phyloP scores from a whole-genome alignment of 2,329 filamentous ascomycete species.

The Cladosporium sp. region DNA sequence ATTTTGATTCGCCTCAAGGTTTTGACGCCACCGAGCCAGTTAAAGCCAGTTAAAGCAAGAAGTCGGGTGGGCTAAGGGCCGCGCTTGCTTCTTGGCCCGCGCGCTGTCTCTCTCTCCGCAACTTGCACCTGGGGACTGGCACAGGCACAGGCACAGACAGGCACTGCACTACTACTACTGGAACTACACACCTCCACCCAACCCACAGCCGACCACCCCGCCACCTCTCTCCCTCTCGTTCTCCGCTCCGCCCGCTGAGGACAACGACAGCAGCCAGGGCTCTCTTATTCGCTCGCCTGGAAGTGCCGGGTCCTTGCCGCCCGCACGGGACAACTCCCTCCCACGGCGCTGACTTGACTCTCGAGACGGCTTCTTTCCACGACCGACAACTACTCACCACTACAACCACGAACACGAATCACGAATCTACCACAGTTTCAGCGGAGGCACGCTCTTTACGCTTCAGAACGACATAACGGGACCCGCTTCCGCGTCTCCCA shows the following conservation, averaged over 20 bases:
- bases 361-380: neutral
- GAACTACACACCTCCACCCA: neutral
- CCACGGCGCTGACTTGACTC: neutral
- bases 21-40: neutral
- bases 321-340: neutral
- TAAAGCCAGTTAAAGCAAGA: neutral
- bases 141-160: too few relatives aligned
- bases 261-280: neutral
- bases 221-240: neutral
- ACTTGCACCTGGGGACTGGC: neutral
- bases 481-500: neutral
- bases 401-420: neutral
- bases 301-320: neutral
- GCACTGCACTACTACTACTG: neutral
- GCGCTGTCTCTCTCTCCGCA: neutral
- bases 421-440: neutral
- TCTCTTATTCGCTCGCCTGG: neutral
- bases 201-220: neutral
- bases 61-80: neutral
- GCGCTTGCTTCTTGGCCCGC: neutral
- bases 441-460: neutral
- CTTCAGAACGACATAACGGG: neutral
- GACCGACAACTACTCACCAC: neutral
- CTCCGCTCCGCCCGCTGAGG: neutral
- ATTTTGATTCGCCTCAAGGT: conserved; percentile 6